Conservation (phyloP, 2,329 filamentous ascomycete genomes). For the Trichophyton mentagrophytes region DNA sequence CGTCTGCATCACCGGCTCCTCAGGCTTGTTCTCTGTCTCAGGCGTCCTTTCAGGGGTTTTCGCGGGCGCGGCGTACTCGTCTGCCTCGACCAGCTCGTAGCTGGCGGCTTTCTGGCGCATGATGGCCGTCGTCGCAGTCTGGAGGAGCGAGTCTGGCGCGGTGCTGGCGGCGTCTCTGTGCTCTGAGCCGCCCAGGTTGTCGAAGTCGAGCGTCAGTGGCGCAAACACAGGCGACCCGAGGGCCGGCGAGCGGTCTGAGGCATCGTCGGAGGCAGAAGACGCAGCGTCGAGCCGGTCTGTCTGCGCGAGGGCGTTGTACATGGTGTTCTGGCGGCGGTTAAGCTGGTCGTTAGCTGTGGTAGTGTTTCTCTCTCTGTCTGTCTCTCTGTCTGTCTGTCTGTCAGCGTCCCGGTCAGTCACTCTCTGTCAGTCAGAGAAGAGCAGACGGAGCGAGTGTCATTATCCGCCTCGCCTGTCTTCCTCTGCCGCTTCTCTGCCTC, state of each 20-base stretch:
- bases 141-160: slow-evolving; percentile 11
- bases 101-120: slow-evolving; percentile 15
- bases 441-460: neutral
- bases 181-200: slow-evolving; percentile 21
- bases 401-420: neutral
- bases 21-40: neutral
- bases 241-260: slow-evolving; percentile 22
- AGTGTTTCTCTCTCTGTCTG: neutral
- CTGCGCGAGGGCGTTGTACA: slow-evolving; percentile 36
- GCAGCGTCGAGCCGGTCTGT: slow-evolving; percentile 25
- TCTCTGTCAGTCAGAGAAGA: neutral
- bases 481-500: neutral
- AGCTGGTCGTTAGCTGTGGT: neutral
- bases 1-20: slow-evolving; percentile 26
- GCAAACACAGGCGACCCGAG: slow-evolving; percentile 18
- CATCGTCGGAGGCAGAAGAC: slow-evolving; percentile 25
- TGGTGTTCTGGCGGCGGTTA: slow-evolving; percentile 11
- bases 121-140: slow-evolving; percentile 6
- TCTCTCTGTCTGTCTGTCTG: neutral
- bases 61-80: slow-evolving; percentile 27
- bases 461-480: neutral
- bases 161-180: slow-evolving; percentile 17
- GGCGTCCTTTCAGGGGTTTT: neutral
- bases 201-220: slow-evolving; percentile 21
- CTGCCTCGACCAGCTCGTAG: slow-evolving; percentile 37